Evolutionary conservation across 306 rosid species (phyloP).

Genomic region (Cucumis melo): DNA sequence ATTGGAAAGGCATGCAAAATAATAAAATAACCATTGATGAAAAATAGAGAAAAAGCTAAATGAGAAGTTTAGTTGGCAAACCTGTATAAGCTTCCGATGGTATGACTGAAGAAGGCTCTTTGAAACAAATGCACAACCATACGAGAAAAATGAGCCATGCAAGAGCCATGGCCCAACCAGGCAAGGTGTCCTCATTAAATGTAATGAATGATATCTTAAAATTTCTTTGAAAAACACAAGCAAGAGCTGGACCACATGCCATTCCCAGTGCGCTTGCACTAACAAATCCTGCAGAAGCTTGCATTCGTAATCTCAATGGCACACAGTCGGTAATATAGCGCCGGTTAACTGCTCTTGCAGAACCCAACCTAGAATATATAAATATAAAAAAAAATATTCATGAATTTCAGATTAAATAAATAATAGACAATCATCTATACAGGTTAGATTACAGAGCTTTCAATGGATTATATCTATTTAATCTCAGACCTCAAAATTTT

Average conservation of each 20-base stretch:
- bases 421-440: neutral
- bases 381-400: neutral
- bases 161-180: constrained; percentile 42
- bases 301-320: constrained; percentile 29
- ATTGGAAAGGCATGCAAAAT: neutral
- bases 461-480: neutral
- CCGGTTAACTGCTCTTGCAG: constrained; percentile 41
- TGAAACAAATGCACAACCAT: constrained; percentile 28
- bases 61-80: constrained; percentile 4
- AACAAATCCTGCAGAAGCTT: constrained; percentile 56
- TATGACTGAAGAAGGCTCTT: constrained; percentile 20
- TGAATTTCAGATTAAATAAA: neutral
- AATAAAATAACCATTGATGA: neutral
- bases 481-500: neutral
- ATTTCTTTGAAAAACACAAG: constrained; percentile 26
- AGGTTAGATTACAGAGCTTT: neutral
- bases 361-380: constrained; percentile 28
- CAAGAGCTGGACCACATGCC: constrained; percentile 48
- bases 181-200: constrained; percentile 37
- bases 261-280: constrained; percentile 74
- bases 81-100: constrained; percentile 16
- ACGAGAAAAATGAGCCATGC: constrained; percentile 33
- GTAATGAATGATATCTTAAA: constrained; percentile 32
- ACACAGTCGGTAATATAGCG: constrained; percentile 44
- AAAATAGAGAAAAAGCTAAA: neutral